Conservation (phyloP, 441 rosid genomes). For the Pelargonium australe region DNA sequence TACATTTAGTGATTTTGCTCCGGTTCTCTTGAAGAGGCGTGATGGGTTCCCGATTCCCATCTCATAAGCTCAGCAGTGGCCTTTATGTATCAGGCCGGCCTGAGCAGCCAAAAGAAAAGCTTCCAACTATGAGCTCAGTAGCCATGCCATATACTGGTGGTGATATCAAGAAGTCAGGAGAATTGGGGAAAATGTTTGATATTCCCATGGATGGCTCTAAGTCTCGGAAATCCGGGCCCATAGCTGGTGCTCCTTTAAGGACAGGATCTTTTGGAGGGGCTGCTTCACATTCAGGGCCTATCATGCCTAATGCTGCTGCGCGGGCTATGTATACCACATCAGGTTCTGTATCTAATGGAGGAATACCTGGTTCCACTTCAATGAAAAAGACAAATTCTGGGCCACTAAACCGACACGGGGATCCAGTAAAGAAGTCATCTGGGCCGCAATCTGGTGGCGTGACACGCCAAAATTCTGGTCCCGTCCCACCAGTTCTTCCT, state of each 20-base stretch:
- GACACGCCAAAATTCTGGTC: slow-evolving; percentile 89
- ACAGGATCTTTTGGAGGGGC: slow-evolving; percentile 90
- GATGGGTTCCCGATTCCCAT: slow-evolving; percentile 95
- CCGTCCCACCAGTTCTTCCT: slow-evolving; percentile 82
- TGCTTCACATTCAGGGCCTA: slow-evolving; percentile 78
- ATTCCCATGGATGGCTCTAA: slow-evolving; percentile 69
- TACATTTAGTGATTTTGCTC: slow-evolving; percentile 6
- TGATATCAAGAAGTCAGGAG: slow-evolving; percentile 88
- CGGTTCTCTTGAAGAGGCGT: slow-evolving; percentile 19
- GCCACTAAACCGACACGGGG: slow-evolving; percentile 88
- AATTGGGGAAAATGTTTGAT: slow-evolving; percentile 92
- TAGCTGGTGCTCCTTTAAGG: slow-evolving; percentile 72
- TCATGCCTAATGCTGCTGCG: slow-evolving; percentile 62
- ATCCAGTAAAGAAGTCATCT: slow-evolving; percentile 75
- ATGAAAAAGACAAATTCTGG: slow-evolving; percentile 87
- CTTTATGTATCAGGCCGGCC: slow-evolving; percentile 90
- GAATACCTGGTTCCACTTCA: slow-evolving; percentile 56
- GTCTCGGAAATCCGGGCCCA: slow-evolving; percentile 94
- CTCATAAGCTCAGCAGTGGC: slow-evolving; percentile 93
- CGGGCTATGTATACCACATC: slow-evolving; percentile 53
- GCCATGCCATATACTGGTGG: slow-evolving; percentile 33
- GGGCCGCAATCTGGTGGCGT: slow-evolving; percentile 93
- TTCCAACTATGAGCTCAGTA: slow-evolving; percentile 86
- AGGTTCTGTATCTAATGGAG: slow-evolving; percentile 54
- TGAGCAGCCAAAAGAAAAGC: slow-evolving; percentile 89